Evolutionary conservation across 2,329 filamentous ascomycete genomes (phyloP).

Genomic region (Ceratocystis colombiana): DNA sequence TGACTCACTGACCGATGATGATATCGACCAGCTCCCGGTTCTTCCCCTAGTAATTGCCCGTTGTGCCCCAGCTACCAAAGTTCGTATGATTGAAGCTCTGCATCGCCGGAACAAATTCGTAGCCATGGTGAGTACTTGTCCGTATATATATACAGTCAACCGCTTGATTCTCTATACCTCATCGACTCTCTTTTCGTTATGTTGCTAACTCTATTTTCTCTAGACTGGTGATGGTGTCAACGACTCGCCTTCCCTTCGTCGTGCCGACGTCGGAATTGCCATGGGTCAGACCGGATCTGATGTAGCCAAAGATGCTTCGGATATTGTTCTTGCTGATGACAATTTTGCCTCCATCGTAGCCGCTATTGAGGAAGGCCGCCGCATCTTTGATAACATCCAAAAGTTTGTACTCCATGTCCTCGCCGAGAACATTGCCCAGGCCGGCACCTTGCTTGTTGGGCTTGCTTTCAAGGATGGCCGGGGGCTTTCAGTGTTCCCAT

Average conservation of each 20-base stretch:
- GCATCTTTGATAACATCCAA: conserved; percentile 67
- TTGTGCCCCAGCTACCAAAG: conserved; percentile 60
- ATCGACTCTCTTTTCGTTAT: background rate
- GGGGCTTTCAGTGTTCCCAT: conserved; percentile 59
- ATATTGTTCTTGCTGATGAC: conserved; percentile 61
- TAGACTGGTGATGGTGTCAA: conserved; percentile 63
- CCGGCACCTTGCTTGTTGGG: conserved; percentile 57
- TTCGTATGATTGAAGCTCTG: conserved; percentile 63
- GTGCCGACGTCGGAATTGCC: conserved; percentile 61
- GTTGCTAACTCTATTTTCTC: background rate
- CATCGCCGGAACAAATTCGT: conserved; percentile 55
- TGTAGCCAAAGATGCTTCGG: conserved; percentile 54
- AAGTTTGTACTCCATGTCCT: conserved; percentile 63
- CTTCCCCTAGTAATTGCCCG: conserved; percentile 59
- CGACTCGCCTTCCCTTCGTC: conserved; percentile 59
- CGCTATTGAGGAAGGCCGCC: conserved; percentile 59
- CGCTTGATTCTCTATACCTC: background rate
- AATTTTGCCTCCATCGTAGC: conserved; percentile 64
- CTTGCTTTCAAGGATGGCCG: conserved; percentile 59
- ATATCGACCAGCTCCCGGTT: conserved; percentile 54
- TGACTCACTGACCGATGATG: conserved; percentile 50
- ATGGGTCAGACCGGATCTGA: conserved; percentile 55
- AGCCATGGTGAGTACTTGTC: conserved; percentile 45
- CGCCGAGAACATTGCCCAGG: conserved; percentile 62
- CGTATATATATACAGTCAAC: background rate